Evolutionary conservation across 78 protist species (phyloP), one percentile per base, ranked within the genome.

Genomic region (Dictyostelium capitatum): DNA sequence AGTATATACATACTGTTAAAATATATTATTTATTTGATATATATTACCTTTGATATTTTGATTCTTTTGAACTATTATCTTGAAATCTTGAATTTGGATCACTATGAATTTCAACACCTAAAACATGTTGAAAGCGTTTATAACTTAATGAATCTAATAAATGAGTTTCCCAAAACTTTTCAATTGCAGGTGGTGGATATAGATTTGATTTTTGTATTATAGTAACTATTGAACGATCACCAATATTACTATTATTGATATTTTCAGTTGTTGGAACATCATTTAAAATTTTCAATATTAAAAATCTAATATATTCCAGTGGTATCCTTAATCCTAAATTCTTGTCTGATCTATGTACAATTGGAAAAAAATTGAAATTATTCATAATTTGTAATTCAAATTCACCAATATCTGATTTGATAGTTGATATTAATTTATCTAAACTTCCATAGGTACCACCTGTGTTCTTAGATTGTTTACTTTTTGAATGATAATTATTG

Each of bases 61-160:
- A 8, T 57, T 57, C 65, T 57, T 57, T 57, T 4, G n/a, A 8
- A 57, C 6, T 57, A n/a, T n/a, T 11, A 57, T 57, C 65, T 8
- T 57, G 30, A 57, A 51, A 7, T 51, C 15, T n/a, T 7, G 30
- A 57, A 57, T 8, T n/a, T n/a, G 30, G 65, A n/a, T 57, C 65
- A n/a, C 30, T 19, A 57, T 57, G 65, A 57, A 57, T 57, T n/a
- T 57, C 65, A 11, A 57, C 65, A 57, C 65, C 65, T 57, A 57
- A n/a, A 57, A 57, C 19, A n/a, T n/a, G 14, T 8, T 57, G 65
- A n/a, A 57, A 57, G 6, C n/a, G 17, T 11, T 57, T n/a, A 57
- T 57, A 57, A n/a, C 65, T 57, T 11, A 57, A n/a, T n/a, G 65
- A 57, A n/a, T 57, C 65, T 57, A 57, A 57, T n/a, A 57, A 9